These are phyloP conservation scores for Guadua angustifolia DNA, from an alignment of 176 grass and related monocot species.

Conservation along the genomic window DNA sequence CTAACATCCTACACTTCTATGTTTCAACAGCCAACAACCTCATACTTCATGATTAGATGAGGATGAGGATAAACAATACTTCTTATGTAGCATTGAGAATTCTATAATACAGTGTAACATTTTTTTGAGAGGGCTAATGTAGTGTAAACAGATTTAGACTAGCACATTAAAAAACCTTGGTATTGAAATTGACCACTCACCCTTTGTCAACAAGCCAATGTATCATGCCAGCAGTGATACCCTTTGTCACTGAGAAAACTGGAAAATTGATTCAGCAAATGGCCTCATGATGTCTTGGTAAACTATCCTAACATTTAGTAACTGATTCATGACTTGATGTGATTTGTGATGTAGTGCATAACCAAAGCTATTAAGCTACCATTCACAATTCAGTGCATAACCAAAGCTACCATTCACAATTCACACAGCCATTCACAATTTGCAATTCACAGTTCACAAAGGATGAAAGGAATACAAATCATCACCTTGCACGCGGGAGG, in stretches of 20 bases:
- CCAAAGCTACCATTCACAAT: too few species aligned
- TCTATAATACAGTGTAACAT: too few species aligned
- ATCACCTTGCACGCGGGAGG: too few species aligned
- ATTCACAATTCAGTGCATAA: too few species aligned
- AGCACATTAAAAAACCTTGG: not conserved
- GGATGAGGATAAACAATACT: not conserved
- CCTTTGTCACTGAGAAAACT: conserved; percentile 98
- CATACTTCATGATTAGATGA: too few species aligned
- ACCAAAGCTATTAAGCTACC: too few species aligned
- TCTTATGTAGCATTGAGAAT: not conserved
- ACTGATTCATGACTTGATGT: not conserved
- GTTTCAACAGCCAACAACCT: not conserved
- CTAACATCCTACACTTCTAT: too few species aligned
- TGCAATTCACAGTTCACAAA: too few species aligned
- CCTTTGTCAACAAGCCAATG: conserved; percentile 95
- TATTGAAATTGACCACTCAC: conserved; percentile 48
- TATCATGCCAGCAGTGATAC: conserved; percentile 87
- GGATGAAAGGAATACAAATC: too few species aligned
- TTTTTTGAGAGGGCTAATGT: too few species aligned
- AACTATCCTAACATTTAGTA: conserved; percentile 79
- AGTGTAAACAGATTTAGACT: conserved; percentile 3
- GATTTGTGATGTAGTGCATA: too few species aligned
- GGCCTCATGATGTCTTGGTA: conserved; percentile 98
- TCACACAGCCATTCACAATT: too few species aligned
- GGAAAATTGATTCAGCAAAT: conserved; percentile 97